Percentiles rank a stretch among this genome's conserved stretches.
phyloP scores from a whole-genome alignment of 225 moss, liverwort and hornwort species.

The Pseudoscleropodium purum region DNA sequence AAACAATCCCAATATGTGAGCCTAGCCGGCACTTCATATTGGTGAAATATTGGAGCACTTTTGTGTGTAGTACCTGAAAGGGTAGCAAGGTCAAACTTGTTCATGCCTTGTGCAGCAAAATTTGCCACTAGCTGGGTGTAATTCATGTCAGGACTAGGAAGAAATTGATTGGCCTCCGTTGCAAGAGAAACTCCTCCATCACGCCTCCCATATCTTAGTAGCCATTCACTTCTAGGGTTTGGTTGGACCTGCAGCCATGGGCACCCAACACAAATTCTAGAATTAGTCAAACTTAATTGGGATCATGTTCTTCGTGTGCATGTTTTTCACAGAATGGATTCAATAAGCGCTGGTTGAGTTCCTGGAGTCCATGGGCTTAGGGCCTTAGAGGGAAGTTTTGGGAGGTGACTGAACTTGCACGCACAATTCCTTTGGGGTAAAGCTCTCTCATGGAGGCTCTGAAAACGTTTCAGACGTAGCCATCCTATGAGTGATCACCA shows the following conservation, averaged over 20 bases:
- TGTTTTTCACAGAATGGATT: neutral
- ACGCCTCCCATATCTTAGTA: neutral
- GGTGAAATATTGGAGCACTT: neutral
- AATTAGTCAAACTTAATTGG: neutral
- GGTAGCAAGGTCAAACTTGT: neutral
- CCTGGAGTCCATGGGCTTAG: neutral
- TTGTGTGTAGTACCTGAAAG: slow-evolving; percentile 9
- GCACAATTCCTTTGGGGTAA: neutral
- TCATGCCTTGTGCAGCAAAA: neutral
- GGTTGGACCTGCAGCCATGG: neutral
- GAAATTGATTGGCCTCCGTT: fast-evolving
- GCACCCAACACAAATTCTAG: neutral
- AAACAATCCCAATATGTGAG: neutral
- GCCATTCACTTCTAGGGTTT: fast-evolving
- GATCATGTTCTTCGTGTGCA: neutral
- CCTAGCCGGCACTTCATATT: neutral
- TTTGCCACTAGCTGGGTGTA: neutral
- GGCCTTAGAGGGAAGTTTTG: neutral
- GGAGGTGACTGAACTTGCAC: neutral
- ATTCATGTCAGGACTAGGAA: neutral
- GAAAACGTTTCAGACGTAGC: neutral
- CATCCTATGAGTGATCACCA: neutral
- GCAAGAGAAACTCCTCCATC: slow-evolving; percentile 6
- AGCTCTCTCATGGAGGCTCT: neutral
- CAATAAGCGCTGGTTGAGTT: neutral